Evolutionary conservation across 1,139 yeast genomes (phyloP), one percentile per base, ranked within the genome.

Genomic region (Suzukiozyma palmioleophila): DNA sequence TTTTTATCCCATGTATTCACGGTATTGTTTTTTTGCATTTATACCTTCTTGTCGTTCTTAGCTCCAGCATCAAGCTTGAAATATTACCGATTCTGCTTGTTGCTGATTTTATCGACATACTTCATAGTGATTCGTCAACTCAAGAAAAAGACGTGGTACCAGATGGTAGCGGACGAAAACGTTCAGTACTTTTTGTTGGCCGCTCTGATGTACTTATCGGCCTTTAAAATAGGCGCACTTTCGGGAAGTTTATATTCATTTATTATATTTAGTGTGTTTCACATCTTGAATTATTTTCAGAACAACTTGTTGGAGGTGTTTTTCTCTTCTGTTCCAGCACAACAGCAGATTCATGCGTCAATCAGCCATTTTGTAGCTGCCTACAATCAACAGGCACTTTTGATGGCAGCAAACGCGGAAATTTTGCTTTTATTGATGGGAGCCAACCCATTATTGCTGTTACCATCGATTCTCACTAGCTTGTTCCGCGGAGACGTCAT

Each of bases 261-360:
- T 44, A 63, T 69, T 3, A 73, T 79, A n/a, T 80, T 71, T 56
- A 75, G 83, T 1, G 45, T 75, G 3, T 80, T 80, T 63, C 85
- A 80, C 57, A 60, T 73, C 18, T 57, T 78, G 44, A 66, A 69
- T 29, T 80, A 79, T 57, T 69, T 76, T 53, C 73, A 69, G 39
- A 49, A 54, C 35, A 57, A 60, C 39, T 44, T 62, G 28, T 51
- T 62, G 33, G 44, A 47, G 10, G 45, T 53, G 12, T 48, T 54
- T 14, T 55, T 64, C 8, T 36, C 55, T 11, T 41, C 46, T 12
- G 38, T 58, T 12, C 43, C 44, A 7, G 26, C 43, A 7, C 60
- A 62, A 44, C 62, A 59, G 38, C 29, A 35, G 5, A 40, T 59
- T 32, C 59, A 53, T 40, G 41, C 55, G 8, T 31, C 26, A 7